Evolutionary conservation across 225 moss, liverwort and hornwort species (phyloP).

Genomic region (Bryum argenteum): DNA sequence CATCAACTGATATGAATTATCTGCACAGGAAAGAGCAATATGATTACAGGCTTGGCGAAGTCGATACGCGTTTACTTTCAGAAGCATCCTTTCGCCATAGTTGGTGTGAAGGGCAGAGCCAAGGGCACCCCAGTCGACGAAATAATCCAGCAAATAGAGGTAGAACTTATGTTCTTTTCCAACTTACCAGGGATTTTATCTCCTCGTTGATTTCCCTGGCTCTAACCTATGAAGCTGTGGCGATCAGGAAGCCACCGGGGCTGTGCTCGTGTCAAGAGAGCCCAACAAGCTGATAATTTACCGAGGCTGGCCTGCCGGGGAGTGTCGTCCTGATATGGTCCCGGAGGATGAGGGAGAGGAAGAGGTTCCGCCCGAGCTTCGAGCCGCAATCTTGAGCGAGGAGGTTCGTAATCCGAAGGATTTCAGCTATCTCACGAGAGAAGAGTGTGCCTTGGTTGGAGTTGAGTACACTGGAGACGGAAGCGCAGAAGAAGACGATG

Average conservation of each 20-base stretch:
- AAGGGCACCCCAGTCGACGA: slow-evolving; percentile 84
- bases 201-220: not conserved
- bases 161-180: slow-evolving; percentile 30
- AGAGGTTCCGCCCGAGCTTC: slow-evolving; percentile 58
- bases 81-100: slow-evolving; percentile 79
- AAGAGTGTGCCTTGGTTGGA: slow-evolving; percentile 45
- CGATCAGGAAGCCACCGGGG: slow-evolving; percentile 79
- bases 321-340: slow-evolving; percentile 61
- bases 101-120: slow-evolving; percentile 93
- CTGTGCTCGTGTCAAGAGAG: slow-evolving; percentile 84
- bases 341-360: slow-evolving; percentile 45
- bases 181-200: slow-evolving; percentile 10
- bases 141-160: slow-evolving; percentile 79
- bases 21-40: slow-evolving; percentile 78
- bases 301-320: slow-evolving; percentile 87
- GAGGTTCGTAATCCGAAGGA: slow-evolving; percentile 50
- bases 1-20: slow-evolving; percentile 26
- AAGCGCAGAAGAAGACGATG: slow-evolving; percentile 34
- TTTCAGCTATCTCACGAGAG: slow-evolving; percentile 50
- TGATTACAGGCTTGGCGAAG: slow-evolving; percentile 80
- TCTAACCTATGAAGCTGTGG: slow-evolving; percentile 3
- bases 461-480: slow-evolving; percentile 33
- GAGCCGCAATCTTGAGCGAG: slow-evolving; percentile 75
- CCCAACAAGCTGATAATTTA: slow-evolving; percentile 80
- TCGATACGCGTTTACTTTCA: slow-evolving; percentile 83